Conservation (phyloP, 2,329 filamentous ascomycete species). For the Aspergillus tanneri region DNA sequence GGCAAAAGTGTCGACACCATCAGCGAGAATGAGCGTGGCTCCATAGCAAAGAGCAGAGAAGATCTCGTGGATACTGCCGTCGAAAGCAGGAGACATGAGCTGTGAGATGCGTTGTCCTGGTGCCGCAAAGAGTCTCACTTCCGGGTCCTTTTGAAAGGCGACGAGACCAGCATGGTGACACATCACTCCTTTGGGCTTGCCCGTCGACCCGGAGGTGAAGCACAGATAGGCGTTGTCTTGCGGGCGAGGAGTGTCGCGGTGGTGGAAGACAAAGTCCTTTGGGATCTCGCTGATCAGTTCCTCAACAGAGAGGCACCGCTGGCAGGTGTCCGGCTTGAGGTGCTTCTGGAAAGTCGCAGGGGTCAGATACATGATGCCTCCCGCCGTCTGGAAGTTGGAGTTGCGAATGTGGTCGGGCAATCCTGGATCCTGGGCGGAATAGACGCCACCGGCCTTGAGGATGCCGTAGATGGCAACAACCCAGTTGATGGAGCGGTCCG, state of each 20-base stretch:
- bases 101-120: constrained; percentile 41
- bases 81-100: constrained; percentile 46
- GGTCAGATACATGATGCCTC: neutral
- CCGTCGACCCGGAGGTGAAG: constrained; percentile 45
- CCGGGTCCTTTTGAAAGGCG: constrained; percentile 34
- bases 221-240: constrained; percentile 38
- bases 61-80: constrained; percentile 46
- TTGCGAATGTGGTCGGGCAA: neutral
- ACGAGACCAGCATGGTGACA: constrained; percentile 38
- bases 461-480: constrained; percentile 9
- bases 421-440: constrained; percentile 24
- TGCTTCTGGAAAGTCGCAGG: too few species aligned
- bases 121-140: constrained; percentile 34
- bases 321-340: too few species aligned
- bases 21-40: constrained; percentile 37
- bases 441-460: constrained; percentile 10
- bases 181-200: constrained; percentile 18
- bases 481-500: constrained; percentile 19
- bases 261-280: neutral
- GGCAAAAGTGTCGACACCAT: constrained; percentile 26
- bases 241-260: neutral
- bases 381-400: too few species aligned
- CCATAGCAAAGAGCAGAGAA: constrained; percentile 45
- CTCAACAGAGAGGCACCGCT: neutral
- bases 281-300: neutral